phyloP scores from a whole-genome alignment of 73 alveolate genomes.

The Breviolum minutum region DNA sequence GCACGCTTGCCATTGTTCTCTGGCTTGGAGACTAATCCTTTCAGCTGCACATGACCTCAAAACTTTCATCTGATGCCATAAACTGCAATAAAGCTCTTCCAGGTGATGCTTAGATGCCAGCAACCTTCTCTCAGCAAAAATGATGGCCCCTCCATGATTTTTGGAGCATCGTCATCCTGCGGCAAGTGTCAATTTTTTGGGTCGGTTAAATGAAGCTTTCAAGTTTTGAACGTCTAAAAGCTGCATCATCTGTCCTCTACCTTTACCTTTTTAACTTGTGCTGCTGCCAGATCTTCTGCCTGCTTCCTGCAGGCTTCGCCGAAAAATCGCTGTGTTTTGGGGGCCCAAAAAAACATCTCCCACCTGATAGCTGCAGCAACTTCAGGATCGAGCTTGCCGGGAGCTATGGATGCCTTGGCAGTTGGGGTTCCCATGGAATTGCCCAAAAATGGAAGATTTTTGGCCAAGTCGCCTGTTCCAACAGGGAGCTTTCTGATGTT shows the following conservation, averaged over 20 bases:
- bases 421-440: neutral
- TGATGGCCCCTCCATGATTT: constrained; percentile 53
- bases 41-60: constrained; percentile 49
- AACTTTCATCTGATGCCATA: too few relatives aligned
- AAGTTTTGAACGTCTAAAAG: too few relatives aligned
- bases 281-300: constrained; percentile 74
- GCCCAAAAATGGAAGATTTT: neutral
- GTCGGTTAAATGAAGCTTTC: neutral
- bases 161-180: neutral
- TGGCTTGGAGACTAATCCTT: constrained; percentile 87
- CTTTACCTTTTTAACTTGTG: neutral
- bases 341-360: neutral
- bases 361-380: constrained; percentile 87
- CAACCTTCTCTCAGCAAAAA: constrained; percentile 80
- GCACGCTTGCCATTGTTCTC: constrained; percentile 90
- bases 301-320: constrained; percentile 29
- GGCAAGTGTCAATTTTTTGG: neutral
- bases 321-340: neutral
- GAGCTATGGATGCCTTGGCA: constrained; percentile 31
- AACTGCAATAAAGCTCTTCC: neutral
- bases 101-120: neutral
- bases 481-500: constrained; percentile 15
- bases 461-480: neutral
- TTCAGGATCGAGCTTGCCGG: constrained; percentile 92
- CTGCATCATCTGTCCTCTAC: neutral